Conservation (phyloP, 805 yeast genomes). For the Isabelozyma rhagii region DNA sequence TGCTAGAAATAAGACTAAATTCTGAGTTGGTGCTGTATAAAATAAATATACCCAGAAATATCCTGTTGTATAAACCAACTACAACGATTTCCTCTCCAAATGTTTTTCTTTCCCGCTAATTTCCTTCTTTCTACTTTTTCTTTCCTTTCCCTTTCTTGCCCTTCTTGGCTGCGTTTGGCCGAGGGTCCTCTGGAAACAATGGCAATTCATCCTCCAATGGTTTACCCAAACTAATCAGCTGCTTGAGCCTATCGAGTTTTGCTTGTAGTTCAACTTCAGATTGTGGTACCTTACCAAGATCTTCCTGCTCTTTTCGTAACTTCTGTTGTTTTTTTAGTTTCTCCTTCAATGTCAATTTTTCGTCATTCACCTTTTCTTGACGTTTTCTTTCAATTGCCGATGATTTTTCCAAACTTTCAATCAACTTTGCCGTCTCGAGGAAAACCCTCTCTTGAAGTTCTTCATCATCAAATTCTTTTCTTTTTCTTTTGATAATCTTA, state of each 20-base stretch:
- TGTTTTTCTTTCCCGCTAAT: too few species aligned
- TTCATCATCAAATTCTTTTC: conserved; percentile 62
- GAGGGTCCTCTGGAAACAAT: conserved; percentile 21
- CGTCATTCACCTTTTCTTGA: conserved; percentile 15
- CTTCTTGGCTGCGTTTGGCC: background rate
- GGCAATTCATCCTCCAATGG: conserved; percentile 12
- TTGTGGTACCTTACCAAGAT: conserved; percentile 31
- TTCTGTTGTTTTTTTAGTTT: conserved; percentile 14
- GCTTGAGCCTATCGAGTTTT: conserved; percentile 27
- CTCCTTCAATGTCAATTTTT: conserved; percentile 13
- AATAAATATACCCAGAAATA: too few species aligned
- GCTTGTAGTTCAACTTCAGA: conserved; percentile 33
- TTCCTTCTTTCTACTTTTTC: background rate
- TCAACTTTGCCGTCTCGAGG: conserved; percentile 56
- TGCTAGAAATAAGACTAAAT: too few species aligned
- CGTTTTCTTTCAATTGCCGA: conserved; percentile 60
- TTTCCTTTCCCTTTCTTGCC: background rate
- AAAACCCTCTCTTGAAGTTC: conserved; percentile 59
- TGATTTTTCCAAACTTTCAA: conserved; percentile 62
- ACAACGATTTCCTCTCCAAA: too few species aligned
- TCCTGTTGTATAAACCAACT: too few species aligned
- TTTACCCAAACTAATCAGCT: conserved; percentile 16
- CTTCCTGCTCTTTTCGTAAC: conserved; percentile 13
- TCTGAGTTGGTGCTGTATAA: too few species aligned
- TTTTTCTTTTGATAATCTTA: conserved; percentile 44